Evolutionary conservation across 305 asterid species (phyloP).

Genomic region (Fraxinus greggii): DNA sequence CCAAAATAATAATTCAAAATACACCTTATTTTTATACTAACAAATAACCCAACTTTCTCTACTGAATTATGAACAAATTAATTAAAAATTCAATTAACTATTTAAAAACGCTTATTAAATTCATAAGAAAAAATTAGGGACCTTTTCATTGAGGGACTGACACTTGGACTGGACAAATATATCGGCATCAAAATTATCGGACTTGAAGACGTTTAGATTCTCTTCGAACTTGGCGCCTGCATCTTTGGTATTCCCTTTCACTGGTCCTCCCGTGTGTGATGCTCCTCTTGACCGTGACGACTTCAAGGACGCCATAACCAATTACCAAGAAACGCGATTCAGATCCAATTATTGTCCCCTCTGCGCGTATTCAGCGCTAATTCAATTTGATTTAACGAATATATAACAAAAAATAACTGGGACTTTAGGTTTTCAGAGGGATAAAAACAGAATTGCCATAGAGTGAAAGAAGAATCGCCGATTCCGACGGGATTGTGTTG

Average conservation of each 20-base stretch:
- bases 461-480: slow-evolving; percentile 24
- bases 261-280: slow-evolving; percentile 51
- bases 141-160: slow-evolving; percentile 85
- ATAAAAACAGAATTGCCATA: slow-evolving; percentile 29
- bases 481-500: slow-evolving; percentile 29
- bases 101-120: not conserved
- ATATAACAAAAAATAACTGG: not conserved
- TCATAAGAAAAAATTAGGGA: slow-evolving; percentile 14
- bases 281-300: slow-evolving; percentile 85
- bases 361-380: slow-evolving; percentile 25
- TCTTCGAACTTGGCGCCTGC: slow-evolving; percentile 77
- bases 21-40: not conserved
- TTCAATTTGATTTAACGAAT: slow-evolving; percentile 20
- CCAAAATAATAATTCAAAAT: not conserved
- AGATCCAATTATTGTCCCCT: slow-evolving; percentile 10
- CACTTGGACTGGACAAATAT: slow-evolving; percentile 83
- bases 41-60: not conserved
- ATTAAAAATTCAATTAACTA: not conserved
- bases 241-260: slow-evolving; percentile 55
- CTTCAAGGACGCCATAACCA: slow-evolving; percentile 71
- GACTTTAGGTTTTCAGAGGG: slow-evolving; percentile 1
- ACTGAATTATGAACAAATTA: slow-evolving; percentile 16
- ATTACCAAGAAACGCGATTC: not conserved
- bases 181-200: slow-evolving; percentile 92
- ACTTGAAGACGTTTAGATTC: slow-evolving; percentile 84